Evolutionary conservation across 805 yeast genomes (phyloP).

Genomic region (Cyberlindnera samutprakarnensis): DNA sequence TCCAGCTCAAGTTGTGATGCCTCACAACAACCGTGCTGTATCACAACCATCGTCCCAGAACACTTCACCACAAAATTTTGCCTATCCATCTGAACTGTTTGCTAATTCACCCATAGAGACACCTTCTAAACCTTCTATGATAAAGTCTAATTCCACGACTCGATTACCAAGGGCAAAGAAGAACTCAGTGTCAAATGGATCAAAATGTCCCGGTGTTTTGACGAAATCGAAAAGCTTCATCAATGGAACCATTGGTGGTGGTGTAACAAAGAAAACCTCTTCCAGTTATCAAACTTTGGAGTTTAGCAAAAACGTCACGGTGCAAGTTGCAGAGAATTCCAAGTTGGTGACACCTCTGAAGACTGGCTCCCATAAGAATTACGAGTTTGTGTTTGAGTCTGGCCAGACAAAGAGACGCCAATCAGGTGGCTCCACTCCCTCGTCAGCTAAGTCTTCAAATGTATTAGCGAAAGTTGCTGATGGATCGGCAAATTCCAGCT

Average conservation of each 20-base stretch:
- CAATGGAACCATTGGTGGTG: no score
- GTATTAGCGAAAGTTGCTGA: no score
- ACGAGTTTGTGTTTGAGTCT: slow-evolving; percentile 20
- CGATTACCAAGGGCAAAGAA: slow-evolving; percentile 17
- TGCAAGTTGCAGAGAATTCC: background rate
- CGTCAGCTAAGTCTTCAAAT: no score
- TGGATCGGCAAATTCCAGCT: no score
- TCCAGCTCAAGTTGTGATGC: no score
- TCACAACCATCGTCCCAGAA: no score
- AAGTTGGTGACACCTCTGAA: slow-evolving; percentile 6
- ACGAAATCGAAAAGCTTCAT: slow-evolving; percentile 21
- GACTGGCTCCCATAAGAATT: slow-evolving; percentile 12
- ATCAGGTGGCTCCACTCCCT: slow-evolving; percentile 15
- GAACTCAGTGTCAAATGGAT: slow-evolving; percentile 9
- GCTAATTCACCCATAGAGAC: no score
- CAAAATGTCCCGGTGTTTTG: slow-evolving; percentile 5
- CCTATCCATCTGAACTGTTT: no score
- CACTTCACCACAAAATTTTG: no score
- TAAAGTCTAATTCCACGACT: slow-evolving; percentile 17
- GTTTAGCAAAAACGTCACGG: slow-evolving; percentile 13
- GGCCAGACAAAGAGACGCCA: slow-evolving; percentile 16
- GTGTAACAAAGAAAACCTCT: no score
- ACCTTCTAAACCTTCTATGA: slow-evolving; percentile 7
- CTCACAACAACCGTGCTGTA: no score
- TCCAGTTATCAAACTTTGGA: slow-evolving; percentile 20